A percentile compares a stretch with the other conserved stretches of the same genome.
phyloP scores from a whole-genome alignment of 495 filamentous ascomycete species.

The Aspergillus carlsbadensis region DNA sequence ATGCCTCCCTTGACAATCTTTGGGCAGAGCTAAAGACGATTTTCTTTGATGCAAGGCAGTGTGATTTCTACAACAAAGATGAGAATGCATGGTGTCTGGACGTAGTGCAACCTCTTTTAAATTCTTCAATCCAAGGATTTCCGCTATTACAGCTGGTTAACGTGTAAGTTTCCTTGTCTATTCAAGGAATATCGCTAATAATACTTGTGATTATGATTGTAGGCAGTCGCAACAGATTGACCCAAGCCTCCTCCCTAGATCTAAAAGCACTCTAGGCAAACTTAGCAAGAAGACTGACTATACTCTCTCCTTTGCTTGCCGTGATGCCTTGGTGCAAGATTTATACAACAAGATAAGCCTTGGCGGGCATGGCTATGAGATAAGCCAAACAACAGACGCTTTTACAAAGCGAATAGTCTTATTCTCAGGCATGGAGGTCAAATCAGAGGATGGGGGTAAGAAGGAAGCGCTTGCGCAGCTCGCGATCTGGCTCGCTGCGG shows the following conservation, averaged over 20 bases:
- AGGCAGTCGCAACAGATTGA: constrained; percentile 5
- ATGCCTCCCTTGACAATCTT: not conserved
- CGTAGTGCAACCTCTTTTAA: not conserved
- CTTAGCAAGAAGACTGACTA: constrained; percentile 3
- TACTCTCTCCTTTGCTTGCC: constrained; percentile 1
- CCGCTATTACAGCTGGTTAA: not conserved
- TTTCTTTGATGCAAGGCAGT: not conserved
- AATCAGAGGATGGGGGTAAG: not conserved
- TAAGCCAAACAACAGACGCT: constrained; percentile 4
- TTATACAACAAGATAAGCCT: not conserved
- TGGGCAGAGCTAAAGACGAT: not conserved
- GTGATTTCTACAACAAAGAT: constrained; percentile 5
- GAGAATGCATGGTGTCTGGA: constrained; percentile 8
- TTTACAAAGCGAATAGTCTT: constrained; percentile 5
- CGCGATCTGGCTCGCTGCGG: too few relatives aligned
- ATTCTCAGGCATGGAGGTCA: constrained; percentile 1
- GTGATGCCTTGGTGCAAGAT: not conserved
- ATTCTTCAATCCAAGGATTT: not conserved
- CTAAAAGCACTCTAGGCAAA: not conserved
- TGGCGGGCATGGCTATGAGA: constrained; percentile 1
- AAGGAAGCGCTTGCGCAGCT: too few relatives aligned
- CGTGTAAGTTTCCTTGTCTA: too few relatives aligned
- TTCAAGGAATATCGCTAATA: too few relatives aligned
- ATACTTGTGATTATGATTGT: too few relatives aligned
- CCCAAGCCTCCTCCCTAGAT: not conserved